These are phyloP conservation scores for Stachybotrys elegans DNA, from an alignment of 2,329 filamentous ascomycete genomes.

Conservation along the genomic window DNA sequence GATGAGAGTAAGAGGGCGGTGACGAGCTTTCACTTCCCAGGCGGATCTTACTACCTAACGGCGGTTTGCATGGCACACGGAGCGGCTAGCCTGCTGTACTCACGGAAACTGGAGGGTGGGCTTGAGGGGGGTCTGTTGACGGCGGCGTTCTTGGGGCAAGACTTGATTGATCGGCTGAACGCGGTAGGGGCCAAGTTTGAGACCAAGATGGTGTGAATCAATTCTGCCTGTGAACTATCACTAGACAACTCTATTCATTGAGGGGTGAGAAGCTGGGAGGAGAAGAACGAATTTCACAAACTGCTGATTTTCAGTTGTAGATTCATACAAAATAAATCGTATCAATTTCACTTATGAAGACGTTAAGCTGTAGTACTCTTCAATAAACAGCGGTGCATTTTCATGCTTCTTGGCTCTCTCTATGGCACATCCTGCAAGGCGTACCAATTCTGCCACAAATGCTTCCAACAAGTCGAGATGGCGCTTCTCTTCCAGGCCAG, in stretches of 20 bases:
- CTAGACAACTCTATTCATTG: no score
- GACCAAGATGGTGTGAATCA: slow-evolving; percentile 3
- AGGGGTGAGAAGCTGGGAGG: no score
- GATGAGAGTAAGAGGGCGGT: slow-evolving; percentile 3
- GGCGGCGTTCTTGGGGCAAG: slow-evolving; percentile 12
- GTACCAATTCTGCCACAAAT: background rate
- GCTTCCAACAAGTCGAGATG: background rate
- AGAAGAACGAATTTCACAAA: no score
- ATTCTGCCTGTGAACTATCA: no score
- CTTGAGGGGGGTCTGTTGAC: slow-evolving; percentile 13
- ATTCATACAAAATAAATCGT: no score
- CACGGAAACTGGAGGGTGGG: slow-evolving; percentile 6
- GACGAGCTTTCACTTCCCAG: slow-evolving; percentile 11
- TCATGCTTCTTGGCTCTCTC: no score
- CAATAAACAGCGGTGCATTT: no score
- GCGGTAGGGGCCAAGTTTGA: slow-evolving; percentile 10
- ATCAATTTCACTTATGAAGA: no score
- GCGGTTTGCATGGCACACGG: slow-evolving; percentile 13
- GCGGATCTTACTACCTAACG: slow-evolving; percentile 14
- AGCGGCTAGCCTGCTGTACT: slow-evolving; percentile 12
- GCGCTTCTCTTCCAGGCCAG: background rate
- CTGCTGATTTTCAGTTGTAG: no score
- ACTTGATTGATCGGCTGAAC: slow-evolving; percentile 9
- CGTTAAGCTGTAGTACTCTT: no score
- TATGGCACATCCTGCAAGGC: background rate